Evolutionary conservation across 192 early-diverging fungal genomes (phyloP).

Genomic region (Entomortierella lignicola): DNA sequence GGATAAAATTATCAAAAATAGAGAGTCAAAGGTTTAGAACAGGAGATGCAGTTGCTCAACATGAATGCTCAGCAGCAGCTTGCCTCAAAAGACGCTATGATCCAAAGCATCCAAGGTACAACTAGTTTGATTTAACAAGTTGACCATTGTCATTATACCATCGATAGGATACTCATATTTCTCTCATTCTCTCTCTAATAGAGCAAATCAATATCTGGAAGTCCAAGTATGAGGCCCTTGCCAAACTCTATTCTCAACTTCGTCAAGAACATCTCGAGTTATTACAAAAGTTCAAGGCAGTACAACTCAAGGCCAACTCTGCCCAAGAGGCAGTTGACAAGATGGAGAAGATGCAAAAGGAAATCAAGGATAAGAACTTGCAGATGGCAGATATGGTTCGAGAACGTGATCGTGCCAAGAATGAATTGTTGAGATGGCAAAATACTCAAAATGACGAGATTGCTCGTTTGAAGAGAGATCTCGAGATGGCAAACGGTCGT

Average conservation of each 20-base stretch:
- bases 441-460: slow-evolving; percentile 88
- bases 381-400: slow-evolving; percentile 86
- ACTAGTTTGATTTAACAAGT: neutral
- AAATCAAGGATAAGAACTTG: slow-evolving; percentile 77
- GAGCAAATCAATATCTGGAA: slow-evolving; percentile 96
- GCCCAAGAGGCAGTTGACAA: slow-evolving; percentile 88
- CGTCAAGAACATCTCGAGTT: slow-evolving; percentile 96
- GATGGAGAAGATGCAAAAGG: slow-evolving; percentile 82
- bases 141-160: too few relatives aligned
- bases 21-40: slow-evolving; percentile 86
- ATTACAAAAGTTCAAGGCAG: slow-evolving; percentile 89
- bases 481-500: slow-evolving; percentile 80
- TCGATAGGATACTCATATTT: too few relatives aligned
- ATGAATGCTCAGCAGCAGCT: slow-evolving; percentile 78
- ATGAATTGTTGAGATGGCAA: slow-evolving; percentile 83
- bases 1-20: slow-evolving; percentile 27
- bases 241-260: slow-evolving; percentile 97
- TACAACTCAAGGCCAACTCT: slow-evolving; percentile 83
- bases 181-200: slow-evolving; percentile 10
- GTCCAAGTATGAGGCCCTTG: slow-evolving; percentile 97
- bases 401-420: slow-evolving; percentile 86
- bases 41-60: slow-evolving; percentile 81
- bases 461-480: slow-evolving; percentile 79
- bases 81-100: slow-evolving; percentile 85
- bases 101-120: slow-evolving; percentile 82